These are phyloP conservation scores for Phragmites australis DNA, from an alignment of 176 grass and related monocot genomes.

Conservation along the genomic window DNA sequence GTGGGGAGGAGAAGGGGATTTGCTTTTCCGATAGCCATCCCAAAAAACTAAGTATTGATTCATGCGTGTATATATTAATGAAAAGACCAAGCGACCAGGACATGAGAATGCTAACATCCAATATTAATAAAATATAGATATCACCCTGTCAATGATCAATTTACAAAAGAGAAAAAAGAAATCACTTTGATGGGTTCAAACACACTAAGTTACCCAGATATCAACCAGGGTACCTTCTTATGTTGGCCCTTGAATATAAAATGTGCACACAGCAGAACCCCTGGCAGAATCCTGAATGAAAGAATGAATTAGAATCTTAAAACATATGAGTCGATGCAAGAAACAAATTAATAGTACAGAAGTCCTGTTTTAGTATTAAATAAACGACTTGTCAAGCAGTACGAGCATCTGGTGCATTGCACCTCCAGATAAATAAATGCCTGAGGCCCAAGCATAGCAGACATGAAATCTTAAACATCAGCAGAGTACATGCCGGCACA, in stretches of 20 bases:
- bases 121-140: conserved; percentile 25
- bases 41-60: conserved; percentile 4
- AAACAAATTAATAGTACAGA: conserved; percentile 34
- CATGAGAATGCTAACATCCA: background rate
- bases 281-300: conserved; percentile 90
- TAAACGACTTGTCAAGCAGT: conserved; percentile 28
- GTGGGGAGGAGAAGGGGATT: background rate
- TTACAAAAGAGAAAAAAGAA: conserved; percentile 26
- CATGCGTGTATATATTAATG: background rate
- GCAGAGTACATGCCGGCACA: conserved; percentile 18
- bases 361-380: conserved; percentile 32
- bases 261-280: conserved; percentile 62
- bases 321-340: conserved; percentile 28
- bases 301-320: conserved; percentile 73
- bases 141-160: background rate
- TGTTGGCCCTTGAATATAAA: conserved; percentile 84
- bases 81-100: background rate
- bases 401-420: conserved; percentile 12
- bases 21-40: background rate
- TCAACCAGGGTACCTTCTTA: conserved; percentile 98
- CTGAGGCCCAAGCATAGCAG: conserved; percentile 29
- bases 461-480: conserved; percentile 31
- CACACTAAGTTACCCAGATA: conserved; percentile 74
- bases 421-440: conserved; percentile 39
- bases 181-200: conserved; percentile 41